Conservation (phyloP, 2,329 filamentous ascomycete genomes). For the Penicillium sp. region DNA sequence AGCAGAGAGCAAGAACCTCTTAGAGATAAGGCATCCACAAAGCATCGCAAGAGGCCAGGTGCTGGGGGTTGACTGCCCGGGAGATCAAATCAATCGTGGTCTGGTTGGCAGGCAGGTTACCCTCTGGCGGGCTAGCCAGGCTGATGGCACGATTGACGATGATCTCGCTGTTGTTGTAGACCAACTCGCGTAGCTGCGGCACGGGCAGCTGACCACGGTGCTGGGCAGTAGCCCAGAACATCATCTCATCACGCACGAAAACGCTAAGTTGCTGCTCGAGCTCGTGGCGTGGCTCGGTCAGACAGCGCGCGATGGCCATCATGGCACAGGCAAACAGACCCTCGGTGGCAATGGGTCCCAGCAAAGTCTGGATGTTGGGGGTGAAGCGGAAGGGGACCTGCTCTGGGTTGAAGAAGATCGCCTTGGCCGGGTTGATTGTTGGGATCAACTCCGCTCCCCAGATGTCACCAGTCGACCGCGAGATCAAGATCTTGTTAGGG, state of each 20-base stretch:
- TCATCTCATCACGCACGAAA: constrained; percentile 97
- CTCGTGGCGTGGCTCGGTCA: constrained; percentile 80
- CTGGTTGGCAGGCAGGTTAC: constrained; percentile 89
- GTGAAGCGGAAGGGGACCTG: constrained; percentile 96
- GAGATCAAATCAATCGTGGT: constrained; percentile 93
- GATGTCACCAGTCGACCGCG: constrained; percentile 83
- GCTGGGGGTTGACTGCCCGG: constrained; percentile 89
- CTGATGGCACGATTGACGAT: constrained; percentile 90
- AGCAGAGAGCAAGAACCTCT: constrained; percentile 22
- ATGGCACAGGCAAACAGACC: constrained; percentile 94
- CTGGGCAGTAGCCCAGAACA: constrained; percentile 88
- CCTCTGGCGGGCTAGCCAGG: constrained; percentile 76
- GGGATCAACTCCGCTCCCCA: constrained; percentile 97
- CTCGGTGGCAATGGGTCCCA: constrained; percentile 94
- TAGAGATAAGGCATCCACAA: constrained; percentile 97
- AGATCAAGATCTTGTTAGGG: constrained; percentile 93
- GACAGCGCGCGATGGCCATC: constrained; percentile 93
- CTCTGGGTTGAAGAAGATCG: constrained; percentile 93
- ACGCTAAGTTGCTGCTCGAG: constrained; percentile 93
- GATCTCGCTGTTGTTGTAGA: constrained; percentile 83
- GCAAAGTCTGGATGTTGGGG: constrained; percentile 91
- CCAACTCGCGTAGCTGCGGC: constrained; percentile 74
- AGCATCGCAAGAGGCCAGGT: constrained; percentile 84
- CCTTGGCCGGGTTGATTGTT: constrained; percentile 79
- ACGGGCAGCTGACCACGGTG: constrained; percentile 70